Percentiles rank a stretch among this genome's conserved stretches.
Evolutionary conservation across 352 stramenopile species (phyloP).

Genomic region (Achlya hypogyna): DNA sequence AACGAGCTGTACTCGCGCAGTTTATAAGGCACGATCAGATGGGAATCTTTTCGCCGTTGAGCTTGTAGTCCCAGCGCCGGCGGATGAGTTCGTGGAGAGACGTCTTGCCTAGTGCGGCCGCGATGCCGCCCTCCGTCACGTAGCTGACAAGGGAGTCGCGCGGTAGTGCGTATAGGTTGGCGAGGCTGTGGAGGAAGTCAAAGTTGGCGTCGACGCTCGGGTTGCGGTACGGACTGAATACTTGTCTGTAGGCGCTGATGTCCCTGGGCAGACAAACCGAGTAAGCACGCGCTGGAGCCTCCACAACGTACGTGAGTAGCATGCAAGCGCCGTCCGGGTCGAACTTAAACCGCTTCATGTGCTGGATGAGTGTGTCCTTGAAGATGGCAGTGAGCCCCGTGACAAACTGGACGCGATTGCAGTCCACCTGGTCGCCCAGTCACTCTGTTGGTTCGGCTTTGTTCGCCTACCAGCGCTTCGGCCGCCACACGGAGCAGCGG

Average conservation of each 20-base stretch:
- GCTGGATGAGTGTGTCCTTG: slow-evolving; percentile 65
- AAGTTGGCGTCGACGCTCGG: slow-evolving; percentile 53
- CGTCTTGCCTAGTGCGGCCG: slow-evolving; percentile 49
- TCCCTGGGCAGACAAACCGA: slow-evolving; percentile 28
- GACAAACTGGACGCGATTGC: slow-evolving; percentile 61
- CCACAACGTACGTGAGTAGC: slow-evolving; percentile 32
- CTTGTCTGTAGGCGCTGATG: slow-evolving; percentile 60
- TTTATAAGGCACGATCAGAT: slow-evolving; percentile 39
- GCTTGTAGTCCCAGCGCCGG: slow-evolving; percentile 76
- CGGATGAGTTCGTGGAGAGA: slow-evolving; percentile 58
- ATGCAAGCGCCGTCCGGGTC: slow-evolving; percentile 75
- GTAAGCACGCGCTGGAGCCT: background rate
- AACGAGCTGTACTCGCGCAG: slow-evolving; percentile 81
- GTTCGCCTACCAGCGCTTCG: slow-evolving; percentile 41
- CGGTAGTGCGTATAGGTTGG: slow-evolving; percentile 70
- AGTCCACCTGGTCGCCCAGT: slow-evolving; percentile 28
- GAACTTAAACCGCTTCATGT: slow-evolving; percentile 69
- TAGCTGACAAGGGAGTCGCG: slow-evolving; percentile 70
- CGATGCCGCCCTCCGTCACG: slow-evolving; percentile 52
- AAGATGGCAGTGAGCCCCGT: slow-evolving; percentile 41
- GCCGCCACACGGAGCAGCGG: slow-evolving; percentile 42
- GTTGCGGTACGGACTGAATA: slow-evolving; percentile 41
- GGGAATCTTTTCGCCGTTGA: slow-evolving; percentile 61
- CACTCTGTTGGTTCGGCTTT: background rate
- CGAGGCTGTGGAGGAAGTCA: slow-evolving; percentile 69